Percentiles rank a stretch among this genome's conserved stretches.
These are phyloP conservation scores for Emergomyces pasteurianus DNA, from an alignment of 2,329 filamentous ascomycete species.

Conservation along the genomic window DNA sequence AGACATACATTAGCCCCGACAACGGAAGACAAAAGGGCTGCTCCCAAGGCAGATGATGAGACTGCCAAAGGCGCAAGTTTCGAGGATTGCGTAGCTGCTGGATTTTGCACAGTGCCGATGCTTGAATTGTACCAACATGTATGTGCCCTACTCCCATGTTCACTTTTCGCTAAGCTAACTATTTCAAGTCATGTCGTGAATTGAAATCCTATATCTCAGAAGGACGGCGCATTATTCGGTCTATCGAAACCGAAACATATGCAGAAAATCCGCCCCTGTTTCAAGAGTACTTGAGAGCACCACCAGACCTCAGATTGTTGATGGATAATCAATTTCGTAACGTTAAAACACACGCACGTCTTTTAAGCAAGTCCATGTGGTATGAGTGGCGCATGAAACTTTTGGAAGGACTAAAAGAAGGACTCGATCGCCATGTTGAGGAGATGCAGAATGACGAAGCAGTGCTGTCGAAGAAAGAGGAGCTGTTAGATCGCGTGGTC, in stretches of 20 bases:
- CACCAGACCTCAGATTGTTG: conserved; percentile 66
- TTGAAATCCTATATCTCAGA: conserved; percentile 95
- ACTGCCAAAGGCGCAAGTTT: conserved; percentile 33
- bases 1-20: conserved; percentile 65
- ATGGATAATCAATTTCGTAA: conserved; percentile 99
- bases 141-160: conserved; percentile 23
- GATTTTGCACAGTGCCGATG: conserved; percentile 83
- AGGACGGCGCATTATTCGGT: conserved; percentile 75
- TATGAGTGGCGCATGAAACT: conserved; percentile 95
- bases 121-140: conserved; percentile 88
- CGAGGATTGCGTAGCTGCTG: conserved; percentile 73
- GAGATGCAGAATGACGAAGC: conserved; percentile 66
- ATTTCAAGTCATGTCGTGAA: conserved; percentile 66
- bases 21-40: conserved; percentile 26
- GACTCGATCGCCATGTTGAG: conserved; percentile 60
- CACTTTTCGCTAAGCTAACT: conserved; percentile 10
- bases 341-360: conserved; percentile 80
- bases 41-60: conserved; percentile 17
- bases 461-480: conserved; percentile 54
- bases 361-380: conserved; percentile 93
- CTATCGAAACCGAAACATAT: conserved; percentile 79
- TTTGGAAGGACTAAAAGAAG: conserved; percentile 68
- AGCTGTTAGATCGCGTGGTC: conserved; percentile 54
- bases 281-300: conserved; percentile 76
- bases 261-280: conserved; percentile 87